Conservation (phyloP, 352 stramenopile species). For the Phytopythium delawarense region DNA sequence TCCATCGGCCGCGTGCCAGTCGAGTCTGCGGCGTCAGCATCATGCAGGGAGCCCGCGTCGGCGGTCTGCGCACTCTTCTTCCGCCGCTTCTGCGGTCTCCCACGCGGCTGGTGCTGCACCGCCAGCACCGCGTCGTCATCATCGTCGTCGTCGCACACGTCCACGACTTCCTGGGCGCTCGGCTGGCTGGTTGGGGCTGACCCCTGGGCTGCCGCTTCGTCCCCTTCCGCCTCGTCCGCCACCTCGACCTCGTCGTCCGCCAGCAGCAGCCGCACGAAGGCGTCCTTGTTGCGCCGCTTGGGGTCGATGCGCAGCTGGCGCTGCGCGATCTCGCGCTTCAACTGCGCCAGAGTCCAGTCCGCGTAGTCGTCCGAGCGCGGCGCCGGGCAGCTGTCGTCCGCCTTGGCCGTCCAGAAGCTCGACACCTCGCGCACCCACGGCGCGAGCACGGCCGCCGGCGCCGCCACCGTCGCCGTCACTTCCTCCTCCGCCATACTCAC, state of each 20-base stretch:
- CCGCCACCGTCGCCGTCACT: background rate
- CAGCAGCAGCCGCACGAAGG: slow-evolving; percentile 36
- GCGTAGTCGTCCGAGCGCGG: slow-evolving; percentile 53
- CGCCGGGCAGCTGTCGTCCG: slow-evolving; percentile 33
- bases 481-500: background rate
- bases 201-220: background rate
- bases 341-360: slow-evolving; percentile 42
- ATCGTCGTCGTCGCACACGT: slow-evolving; percentile 19
- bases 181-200: background rate
- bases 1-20: slow-evolving; percentile 13
- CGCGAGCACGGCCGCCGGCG: slow-evolving; percentile 6
- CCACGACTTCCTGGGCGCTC: slow-evolving; percentile 2
- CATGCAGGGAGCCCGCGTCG: background rate
- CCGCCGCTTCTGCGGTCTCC: background rate
- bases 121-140: slow-evolving; percentile 6
- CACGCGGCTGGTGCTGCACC: background rate
- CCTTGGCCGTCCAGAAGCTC: slow-evolving; percentile 35
- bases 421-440: slow-evolving; percentile 28
- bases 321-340: slow-evolving; percentile 53
- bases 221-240: slow-evolving; percentile 4
- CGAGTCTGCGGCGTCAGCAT: background rate
- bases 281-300: slow-evolving; percentile 38
- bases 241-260: slow-evolving; percentile 20
- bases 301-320: slow-evolving; percentile 42
- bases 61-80: background rate